These are phyloP conservation scores for Nasturtium officinale DNA, from an alignment of 345 rosid genomes.

Conservation along the genomic window DNA sequence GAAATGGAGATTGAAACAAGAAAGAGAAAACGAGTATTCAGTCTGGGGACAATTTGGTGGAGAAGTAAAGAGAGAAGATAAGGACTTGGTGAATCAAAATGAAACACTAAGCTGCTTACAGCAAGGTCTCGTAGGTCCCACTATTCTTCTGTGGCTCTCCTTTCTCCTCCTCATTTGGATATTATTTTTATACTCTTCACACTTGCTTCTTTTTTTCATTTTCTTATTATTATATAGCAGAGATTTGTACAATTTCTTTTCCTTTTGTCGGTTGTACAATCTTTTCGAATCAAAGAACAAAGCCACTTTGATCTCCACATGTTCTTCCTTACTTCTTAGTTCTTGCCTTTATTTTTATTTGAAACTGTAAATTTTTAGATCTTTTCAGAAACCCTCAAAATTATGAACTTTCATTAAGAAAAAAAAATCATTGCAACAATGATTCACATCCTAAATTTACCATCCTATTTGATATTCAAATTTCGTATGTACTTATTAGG, in stretches of 20 bases:
- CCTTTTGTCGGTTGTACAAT: no score
- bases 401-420: not conserved
- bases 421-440: not conserved
- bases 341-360: not conserved
- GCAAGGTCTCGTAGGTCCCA: constrained; percentile 37
- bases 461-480: not conserved
- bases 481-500: not conserved
- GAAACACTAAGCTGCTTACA: constrained; percentile 43
- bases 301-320: not conserved
- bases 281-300: not conserved
- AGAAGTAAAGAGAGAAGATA: constrained; percentile 23
- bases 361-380: not conserved
- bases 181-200: constrained; percentile 24
- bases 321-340: not conserved
- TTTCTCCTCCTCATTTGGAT: constrained; percentile 15
- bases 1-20: not conserved
- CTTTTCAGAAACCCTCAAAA: not conserved
- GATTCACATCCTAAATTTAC: not conserved
- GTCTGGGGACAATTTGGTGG: constrained; percentile 35
- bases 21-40: not conserved
- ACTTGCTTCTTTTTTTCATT: not conserved
- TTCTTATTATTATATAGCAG: not conserved
- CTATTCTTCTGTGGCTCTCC: constrained; percentile 37
- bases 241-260: not conserved
- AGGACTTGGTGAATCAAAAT: constrained; percentile 37